Evolutionary conservation across 305 asterid species (phyloP).

Genomic region (Solanum chacoense): DNA sequence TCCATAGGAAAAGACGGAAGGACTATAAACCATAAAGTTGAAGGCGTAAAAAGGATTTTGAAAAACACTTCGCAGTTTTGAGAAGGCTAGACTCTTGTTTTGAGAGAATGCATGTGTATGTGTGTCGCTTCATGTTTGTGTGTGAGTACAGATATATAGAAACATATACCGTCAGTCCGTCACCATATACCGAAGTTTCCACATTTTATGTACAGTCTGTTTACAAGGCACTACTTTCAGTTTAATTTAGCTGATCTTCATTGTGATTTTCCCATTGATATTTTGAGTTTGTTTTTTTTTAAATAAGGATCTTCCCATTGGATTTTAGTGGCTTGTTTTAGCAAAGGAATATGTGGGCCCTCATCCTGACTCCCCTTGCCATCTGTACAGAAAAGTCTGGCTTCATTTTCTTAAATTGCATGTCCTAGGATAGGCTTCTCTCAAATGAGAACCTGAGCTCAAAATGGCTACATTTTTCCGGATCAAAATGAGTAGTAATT

Average conservation of each 20-base stretch:
- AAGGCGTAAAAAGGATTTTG: not conserved
- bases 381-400: not conserved
- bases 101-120: not conserved
- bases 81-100: not conserved
- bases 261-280: not conserved
- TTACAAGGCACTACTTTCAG: not conserved
- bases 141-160: not conserved
- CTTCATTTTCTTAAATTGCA: not conserved
- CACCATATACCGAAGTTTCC: not conserved
- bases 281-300: not conserved
- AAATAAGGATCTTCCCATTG: not conserved
- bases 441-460: not conserved
- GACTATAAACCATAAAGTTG: not conserved
- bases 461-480: not conserved
- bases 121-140: not conserved
- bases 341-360: not conserved
- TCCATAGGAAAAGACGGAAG: not conserved
- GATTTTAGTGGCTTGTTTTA: not conserved
- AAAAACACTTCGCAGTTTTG: not conserved
- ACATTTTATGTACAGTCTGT: not conserved
- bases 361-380: not conserved
- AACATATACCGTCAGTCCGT: not conserved
- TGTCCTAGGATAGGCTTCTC: not conserved
- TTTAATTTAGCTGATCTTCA: not conserved
- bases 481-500: not conserved